phyloP scores from a whole-genome alignment of 768 basidiomycete species.

The Chiua virens region DNA sequence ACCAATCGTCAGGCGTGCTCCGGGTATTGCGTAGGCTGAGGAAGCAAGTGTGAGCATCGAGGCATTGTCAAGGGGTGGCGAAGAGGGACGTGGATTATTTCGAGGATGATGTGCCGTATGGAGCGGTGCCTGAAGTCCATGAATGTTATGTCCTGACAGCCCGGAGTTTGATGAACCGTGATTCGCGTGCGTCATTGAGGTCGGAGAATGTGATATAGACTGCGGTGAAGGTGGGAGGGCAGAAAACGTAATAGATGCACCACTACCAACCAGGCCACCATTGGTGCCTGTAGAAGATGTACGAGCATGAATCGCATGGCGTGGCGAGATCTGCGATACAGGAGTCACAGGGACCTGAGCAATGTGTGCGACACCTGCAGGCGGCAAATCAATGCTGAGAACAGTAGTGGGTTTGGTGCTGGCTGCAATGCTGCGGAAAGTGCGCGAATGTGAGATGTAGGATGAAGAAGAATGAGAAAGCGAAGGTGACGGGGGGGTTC shows the following conservation, averaged over 20 bases:
- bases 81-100: slow-evolving; percentile 92
- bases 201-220: slow-evolving; percentile 46
- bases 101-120: slow-evolving; percentile 93
- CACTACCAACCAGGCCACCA: slow-evolving; percentile 44
- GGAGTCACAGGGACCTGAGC: slow-evolving; percentile 78
- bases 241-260: slow-evolving; percentile 72
- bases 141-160: slow-evolving; percentile 26
- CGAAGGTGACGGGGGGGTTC: slow-evolving; percentile 82
- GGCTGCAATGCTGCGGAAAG: slow-evolving; percentile 79
- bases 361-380: slow-evolving; percentile 86
- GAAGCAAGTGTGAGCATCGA: slow-evolving; percentile 91
- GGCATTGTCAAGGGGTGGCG: slow-evolving; percentile 89
- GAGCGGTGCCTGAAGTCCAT: slow-evolving; percentile 71
- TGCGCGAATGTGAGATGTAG: slow-evolving; percentile 77
- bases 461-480: slow-evolving; percentile 83
- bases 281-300: slow-evolving; percentile 57
- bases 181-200: slow-evolving; percentile 25
- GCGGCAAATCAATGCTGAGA: slow-evolving; percentile 81
- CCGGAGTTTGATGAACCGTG: slow-evolving; percentile 30
- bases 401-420: slow-evolving; percentile 95
- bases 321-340: slow-evolving; percentile 45
- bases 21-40: slow-evolving; percentile 81
- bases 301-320: slow-evolving; percentile 59
- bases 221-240: slow-evolving; percentile 54
- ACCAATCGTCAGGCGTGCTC: slow-evolving; percentile 47